These are phyloP conservation scores for Collybia mongolica DNA, from an alignment of 768 basidiomycete genomes.

Conservation along the genomic window DNA sequence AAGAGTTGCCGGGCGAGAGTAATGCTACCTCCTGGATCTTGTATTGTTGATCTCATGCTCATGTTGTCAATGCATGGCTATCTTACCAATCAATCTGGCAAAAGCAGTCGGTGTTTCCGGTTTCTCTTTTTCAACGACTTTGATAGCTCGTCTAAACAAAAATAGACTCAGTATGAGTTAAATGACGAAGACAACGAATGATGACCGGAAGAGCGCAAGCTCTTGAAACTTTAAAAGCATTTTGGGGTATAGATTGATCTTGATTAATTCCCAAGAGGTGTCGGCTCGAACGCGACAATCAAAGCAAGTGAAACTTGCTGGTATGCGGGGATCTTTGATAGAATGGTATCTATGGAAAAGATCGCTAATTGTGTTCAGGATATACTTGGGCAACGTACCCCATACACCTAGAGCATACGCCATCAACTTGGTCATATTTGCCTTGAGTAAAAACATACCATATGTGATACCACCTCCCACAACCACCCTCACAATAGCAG, in stretches of 20 bases:
- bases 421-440: too few species aligned
- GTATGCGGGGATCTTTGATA: constrained; percentile 54
- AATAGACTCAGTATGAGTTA: background rate
- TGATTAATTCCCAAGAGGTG: constrained; percentile 68
- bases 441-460: constrained; percentile 46
- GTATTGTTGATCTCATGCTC: constrained; percentile 5
- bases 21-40: constrained; percentile 46
- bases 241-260: constrained; percentile 50
- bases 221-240: constrained; percentile 68
- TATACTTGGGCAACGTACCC: constrained; percentile 33
- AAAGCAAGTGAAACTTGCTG: constrained; percentile 65
- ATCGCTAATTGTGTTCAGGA: background rate
- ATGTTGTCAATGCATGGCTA: background rate
- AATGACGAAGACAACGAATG: background rate
- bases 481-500: constrained; percentile 71
- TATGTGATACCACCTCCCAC: constrained; percentile 71
- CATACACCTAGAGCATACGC: constrained; percentile 48
- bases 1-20: constrained; percentile 60
- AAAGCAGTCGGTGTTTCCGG: constrained; percentile 49
- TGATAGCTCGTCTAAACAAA: constrained; percentile 18
- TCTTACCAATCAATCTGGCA: constrained; percentile 57
- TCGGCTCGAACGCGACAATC: constrained; percentile 72
- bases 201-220: constrained; percentile 68
- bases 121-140: constrained; percentile 49
- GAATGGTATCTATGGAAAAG: constrained; percentile 55